Base-by-base conservation (phyloP, 2,329 filamentous ascomycete genomes). In the Juglanconis oblonga region DNA sequence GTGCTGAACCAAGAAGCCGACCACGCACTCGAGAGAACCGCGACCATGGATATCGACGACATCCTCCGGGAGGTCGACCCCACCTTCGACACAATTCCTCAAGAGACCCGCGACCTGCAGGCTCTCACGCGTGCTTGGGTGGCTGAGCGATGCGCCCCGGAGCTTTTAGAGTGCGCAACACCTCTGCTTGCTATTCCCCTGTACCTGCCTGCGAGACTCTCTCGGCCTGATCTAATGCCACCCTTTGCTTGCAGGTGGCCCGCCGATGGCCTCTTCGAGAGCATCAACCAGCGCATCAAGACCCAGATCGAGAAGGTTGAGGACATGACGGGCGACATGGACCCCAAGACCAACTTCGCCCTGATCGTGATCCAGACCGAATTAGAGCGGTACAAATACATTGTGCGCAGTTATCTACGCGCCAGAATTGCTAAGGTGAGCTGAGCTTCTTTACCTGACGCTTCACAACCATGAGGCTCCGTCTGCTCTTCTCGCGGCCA, bases 341-440 rank as follows among this genome's bases (percentile, higher is more conserved):
- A 96, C 69, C 90, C 93, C 51, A 92, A 90, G 74, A 88, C 91
- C 65, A 98, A 97, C 73, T 97, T 99, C 73, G 87, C 87, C 63
- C 87, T 98, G 70, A 97, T 97, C 52, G 89, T 99, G 64, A 87
- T 97, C 57, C 95, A 99, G 79, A 98, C 96, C 6, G 95, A 99
- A 77, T 84, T 99, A 57, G 93, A 97, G 73, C 83, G 95, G 50
- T 96, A 91, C 76, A 97, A 97, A 77, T 99, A 92, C 70, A 81
- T 99, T 29, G 84, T 98, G 17, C 84, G 95, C 62, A 89, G 90
- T 65, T 89, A 94, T 65, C 76, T 99, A 58, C 84, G 96, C 56
- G 87, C 90, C 9, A 83, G 95, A n/a, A 87, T 98, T 59, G 86
- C 90, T 57, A 98, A 99, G 83, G 90, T 91, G 77, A 63, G 61